Evolutionary conservation across 139 green algal genomes (phyloP).

Genomic region (Eudorina sp.): DNA sequence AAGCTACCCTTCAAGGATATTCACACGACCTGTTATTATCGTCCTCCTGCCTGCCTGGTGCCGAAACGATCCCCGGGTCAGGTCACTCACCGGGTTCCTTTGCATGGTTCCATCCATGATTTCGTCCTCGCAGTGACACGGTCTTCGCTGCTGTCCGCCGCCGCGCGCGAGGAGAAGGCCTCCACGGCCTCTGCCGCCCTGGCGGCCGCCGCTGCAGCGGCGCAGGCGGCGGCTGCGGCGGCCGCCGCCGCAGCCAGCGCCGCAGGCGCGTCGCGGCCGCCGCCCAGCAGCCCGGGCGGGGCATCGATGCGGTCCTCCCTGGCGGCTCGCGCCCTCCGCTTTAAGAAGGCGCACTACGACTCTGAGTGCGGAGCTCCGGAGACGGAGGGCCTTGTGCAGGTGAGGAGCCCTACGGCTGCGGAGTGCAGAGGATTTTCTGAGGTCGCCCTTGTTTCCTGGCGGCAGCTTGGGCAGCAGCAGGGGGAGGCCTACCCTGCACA

Average conservation of each 20-base stretch:
- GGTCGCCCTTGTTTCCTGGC: no score
- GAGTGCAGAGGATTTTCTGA: neutral
- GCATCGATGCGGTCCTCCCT: neutral
- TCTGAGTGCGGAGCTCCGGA: constrained; percentile 28
- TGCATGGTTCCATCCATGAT: no score
- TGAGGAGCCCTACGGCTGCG: neutral
- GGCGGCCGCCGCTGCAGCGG: neutral
- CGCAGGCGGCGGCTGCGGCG: neutral
- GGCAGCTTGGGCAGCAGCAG: no score
- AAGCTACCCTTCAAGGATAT: no score
- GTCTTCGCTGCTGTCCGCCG: neutral
- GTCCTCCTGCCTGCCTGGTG: no score
- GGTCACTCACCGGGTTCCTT: no score
- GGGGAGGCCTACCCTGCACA: no score
- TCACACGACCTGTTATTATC: no score
- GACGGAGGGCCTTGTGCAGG: constrained; percentile 50
- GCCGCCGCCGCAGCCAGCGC: neutral
- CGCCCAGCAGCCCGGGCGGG: neutral
- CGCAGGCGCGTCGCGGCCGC: neutral
- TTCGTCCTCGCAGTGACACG: constrained; percentile 28
- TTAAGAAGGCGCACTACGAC: constrained; percentile 49
- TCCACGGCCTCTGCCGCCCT: neutral
- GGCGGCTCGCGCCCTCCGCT: constrained; percentile 15
- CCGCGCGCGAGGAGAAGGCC: neutral
- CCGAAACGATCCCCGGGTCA: no score